phyloP scores from a whole-genome alignment of 2,329 filamentous ascomycete species.

The Fusarium mangiferae region DNA sequence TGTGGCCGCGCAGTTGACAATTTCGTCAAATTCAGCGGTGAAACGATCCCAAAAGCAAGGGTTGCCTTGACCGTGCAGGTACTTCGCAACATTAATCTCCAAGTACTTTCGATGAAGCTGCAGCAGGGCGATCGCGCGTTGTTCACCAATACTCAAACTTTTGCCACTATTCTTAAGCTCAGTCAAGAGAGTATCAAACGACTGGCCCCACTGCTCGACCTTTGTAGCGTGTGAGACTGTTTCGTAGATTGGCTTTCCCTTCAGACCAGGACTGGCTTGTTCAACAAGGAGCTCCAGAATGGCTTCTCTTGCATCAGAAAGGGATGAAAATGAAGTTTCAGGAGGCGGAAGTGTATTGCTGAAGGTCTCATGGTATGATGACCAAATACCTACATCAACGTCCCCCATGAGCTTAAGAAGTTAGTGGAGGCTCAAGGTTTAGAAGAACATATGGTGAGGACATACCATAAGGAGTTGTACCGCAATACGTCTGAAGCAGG shows the following conservation, averaged over 20 bases:
- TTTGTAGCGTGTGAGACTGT: background rate
- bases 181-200: background rate
- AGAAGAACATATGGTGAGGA: accelerated
- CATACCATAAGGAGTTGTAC: slow-evolving; percentile 18
- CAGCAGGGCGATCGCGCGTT: slow-evolving; percentile 9
- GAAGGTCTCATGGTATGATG: background rate
- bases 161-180: background rate
- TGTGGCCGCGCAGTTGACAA: background rate
- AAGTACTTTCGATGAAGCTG: slow-evolving; percentile 23
- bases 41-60: slow-evolving; percentile 31
- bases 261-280: slow-evolving; percentile 14
- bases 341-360: background rate
- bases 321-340: background rate
- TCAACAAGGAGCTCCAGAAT: slow-evolving; percentile 18
- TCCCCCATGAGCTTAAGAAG: slow-evolving; percentile 8
- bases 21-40: slow-evolving; percentile 1
- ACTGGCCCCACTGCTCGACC: slow-evolving; percentile 3
- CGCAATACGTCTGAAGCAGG: slow-evolving; percentile 13
- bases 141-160: background rate
- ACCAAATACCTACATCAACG: background rate
- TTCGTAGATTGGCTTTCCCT: background rate
- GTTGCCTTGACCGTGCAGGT: slow-evolving; percentile 5
- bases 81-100: slow-evolving; percentile 18
- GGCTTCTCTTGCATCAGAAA: slow-evolving; percentile 6
- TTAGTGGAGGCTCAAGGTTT: accelerated